Evolutionary conservation across 2,329 filamentous ascomycete genomes (phyloP).

Genomic region (Exserohilum rostratum): DNA sequence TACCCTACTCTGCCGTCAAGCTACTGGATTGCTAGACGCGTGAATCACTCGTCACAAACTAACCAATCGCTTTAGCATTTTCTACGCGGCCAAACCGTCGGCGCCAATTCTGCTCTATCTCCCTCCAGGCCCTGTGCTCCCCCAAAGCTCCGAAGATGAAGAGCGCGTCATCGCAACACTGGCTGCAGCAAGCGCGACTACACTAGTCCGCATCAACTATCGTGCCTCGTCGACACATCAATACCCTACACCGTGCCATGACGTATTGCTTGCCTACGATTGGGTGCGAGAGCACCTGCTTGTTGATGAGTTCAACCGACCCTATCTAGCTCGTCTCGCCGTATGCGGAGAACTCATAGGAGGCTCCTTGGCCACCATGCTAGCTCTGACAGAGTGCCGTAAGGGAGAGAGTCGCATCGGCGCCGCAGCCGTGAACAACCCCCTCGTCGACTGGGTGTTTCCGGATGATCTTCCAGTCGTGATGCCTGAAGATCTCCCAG

Average conservation of each 20-base stretch:
- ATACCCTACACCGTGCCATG: slow-evolving; percentile 56
- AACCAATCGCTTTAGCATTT: slow-evolving; percentile 38
- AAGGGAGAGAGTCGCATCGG: slow-evolving; percentile 48
- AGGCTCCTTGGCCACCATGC: slow-evolving; percentile 55
- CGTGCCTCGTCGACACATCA: slow-evolving; percentile 44
- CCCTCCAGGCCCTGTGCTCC: slow-evolving; percentile 50
- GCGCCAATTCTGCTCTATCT: slow-evolving; percentile 51
- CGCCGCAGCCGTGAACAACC: slow-evolving; percentile 56
- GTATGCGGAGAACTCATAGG: slow-evolving; percentile 58
- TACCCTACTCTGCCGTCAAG: neutral
- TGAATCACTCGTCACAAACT: slow-evolving; percentile 1
- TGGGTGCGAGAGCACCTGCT: slow-evolving; percentile 53
- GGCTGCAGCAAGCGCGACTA: slow-evolving; percentile 45
- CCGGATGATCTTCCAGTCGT: slow-evolving; percentile 40
- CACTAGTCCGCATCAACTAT: slow-evolving; percentile 55
- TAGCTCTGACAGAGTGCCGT: slow-evolving; percentile 58
- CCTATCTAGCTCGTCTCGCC: slow-evolving; percentile 45
- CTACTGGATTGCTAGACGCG: neutral
- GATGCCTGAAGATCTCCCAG: slow-evolving; percentile 31
- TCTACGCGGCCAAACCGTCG: slow-evolving; percentile 34
- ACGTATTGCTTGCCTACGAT: slow-evolving; percentile 55
- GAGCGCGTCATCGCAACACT: slow-evolving; percentile 44
- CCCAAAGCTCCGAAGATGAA: slow-evolving; percentile 33
- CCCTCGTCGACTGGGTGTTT: slow-evolving; percentile 57
- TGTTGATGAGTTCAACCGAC: slow-evolving; percentile 23